Percentiles rank a stretch among this genome's conserved stretches.
Evolutionary conservation across 441 rosid species (phyloP).

Genomic region (Gossypium schwendimanii): DNA sequence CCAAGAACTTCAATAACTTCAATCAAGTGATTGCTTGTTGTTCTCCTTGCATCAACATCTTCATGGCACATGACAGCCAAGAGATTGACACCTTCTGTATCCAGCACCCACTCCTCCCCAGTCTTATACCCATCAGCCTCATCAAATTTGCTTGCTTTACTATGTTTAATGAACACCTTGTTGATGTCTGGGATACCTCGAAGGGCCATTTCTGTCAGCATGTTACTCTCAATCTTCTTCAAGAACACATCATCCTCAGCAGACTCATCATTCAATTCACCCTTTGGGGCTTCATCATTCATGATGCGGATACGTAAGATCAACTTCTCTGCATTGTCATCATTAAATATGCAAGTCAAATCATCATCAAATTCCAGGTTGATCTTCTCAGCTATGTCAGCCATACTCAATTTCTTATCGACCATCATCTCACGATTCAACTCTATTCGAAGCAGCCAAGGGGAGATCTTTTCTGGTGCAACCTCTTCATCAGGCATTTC

Average conservation of each 20-base stretch:
- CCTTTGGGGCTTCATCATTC: slow-evolving; percentile 96
- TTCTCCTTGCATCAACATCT: slow-evolving; percentile 84
- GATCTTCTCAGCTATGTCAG: slow-evolving; percentile 94
- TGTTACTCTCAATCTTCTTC: slow-evolving; percentile 95
- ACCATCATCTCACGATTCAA: slow-evolving; percentile 99
- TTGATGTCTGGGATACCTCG: slow-evolving; percentile 96
- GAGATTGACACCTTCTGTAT: slow-evolving; percentile 97
- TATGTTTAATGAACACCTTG: slow-evolving; percentile 85
- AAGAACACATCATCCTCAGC: slow-evolving; percentile 99
- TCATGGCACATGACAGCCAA: slow-evolving; percentile 95
- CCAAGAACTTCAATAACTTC: slow-evolving; percentile 96
- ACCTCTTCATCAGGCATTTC: slow-evolving; percentile 99
- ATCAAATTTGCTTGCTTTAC: slow-evolving; percentile 75
- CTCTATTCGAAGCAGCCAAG: slow-evolving; percentile 95
- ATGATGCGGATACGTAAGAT: slow-evolving; percentile 94
- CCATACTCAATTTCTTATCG: slow-evolving; percentile 96
- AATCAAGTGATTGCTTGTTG: slow-evolving; percentile 95
- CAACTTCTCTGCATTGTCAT: slow-evolving; percentile 89
- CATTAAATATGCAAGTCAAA: slow-evolving; percentile 91
- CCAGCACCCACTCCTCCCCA: slow-evolving; percentile 92
- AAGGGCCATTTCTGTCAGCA: slow-evolving; percentile 98
- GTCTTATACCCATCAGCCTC: slow-evolving; percentile 78
- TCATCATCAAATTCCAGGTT: slow-evolving; percentile 91
- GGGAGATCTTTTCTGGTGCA: slow-evolving; percentile 86
- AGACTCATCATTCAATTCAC: slow-evolving; percentile 77